These are phyloP conservation scores for Aspergillus sp. DNA, from an alignment of 2,329 filamentous ascomycete species.

Conservation along the genomic window DNA sequence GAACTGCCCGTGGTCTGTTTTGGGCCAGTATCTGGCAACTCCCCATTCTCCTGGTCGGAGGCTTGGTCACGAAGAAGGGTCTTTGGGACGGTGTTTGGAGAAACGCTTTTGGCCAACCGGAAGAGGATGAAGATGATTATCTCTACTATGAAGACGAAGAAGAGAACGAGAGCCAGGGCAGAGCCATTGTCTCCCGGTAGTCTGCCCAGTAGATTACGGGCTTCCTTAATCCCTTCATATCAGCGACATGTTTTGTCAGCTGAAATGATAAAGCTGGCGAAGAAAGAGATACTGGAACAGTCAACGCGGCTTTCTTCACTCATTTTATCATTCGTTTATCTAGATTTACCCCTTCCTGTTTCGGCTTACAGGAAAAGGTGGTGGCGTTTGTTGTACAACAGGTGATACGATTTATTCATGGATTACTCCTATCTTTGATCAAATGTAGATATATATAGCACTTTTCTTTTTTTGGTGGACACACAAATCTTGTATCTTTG, in stretches of 20 bases:
- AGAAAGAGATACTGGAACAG: no score
- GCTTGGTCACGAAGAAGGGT: conserved; percentile 89
- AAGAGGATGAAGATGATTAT: conserved; percentile 51
- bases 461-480: no score
- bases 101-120: conserved; percentile 56
- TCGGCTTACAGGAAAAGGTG: no score
- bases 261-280: no score
- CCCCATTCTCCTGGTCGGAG: conserved; percentile 81
- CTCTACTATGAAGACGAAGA: conserved; percentile 56
- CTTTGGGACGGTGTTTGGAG: conserved; percentile 81
- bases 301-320: no score
- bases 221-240: neutral
- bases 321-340: no score
- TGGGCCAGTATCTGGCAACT: conserved; percentile 98
- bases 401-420: neutral
- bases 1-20: conserved; percentile 78
- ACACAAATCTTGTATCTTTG: no score
- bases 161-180: conserved; percentile 10
- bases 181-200: neutral
- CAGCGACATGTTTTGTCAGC: no score
- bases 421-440: no score
- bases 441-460: no score
- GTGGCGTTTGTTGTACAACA: conserved; percentile 1
- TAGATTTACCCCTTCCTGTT: no score
- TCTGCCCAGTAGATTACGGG: neutral